Evolutionary conservation across 306 rosid genomes (phyloP), one percentile per base, ranked within the genome.

Genomic region (Glycine latifolia): DNA sequence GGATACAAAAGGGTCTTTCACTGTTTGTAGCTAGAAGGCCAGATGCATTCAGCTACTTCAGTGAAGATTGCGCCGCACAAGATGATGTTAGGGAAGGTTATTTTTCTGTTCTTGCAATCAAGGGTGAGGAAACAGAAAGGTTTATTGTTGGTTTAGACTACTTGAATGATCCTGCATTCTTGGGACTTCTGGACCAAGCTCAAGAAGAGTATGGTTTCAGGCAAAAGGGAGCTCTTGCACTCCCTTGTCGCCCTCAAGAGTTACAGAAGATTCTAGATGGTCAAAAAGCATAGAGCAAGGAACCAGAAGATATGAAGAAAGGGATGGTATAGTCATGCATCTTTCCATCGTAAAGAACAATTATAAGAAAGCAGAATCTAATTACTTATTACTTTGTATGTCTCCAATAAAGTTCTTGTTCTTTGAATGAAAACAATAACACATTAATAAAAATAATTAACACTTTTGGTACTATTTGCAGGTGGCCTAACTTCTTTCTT

Each of bases 211-310:
- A 16, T 13, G 82, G 82, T 15, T 87, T 86, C 67, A 78, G 79
- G 35, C 94, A 92, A 12, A 59, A 85, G 63, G 97, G 97, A 55
- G 88, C 89, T 55, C 89, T 90, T 26, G 80, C 77, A 2, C 82
- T 92, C 71, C 94, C 94, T 11, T 92, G 92, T 67, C 53, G 37
- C 10, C 94, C 92, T 54, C 85, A 71, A n/a, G 91, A 90, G 35
- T 71, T 92, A 46, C 90, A 77, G 74, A 87, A 83, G 49, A 90
- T 92, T 82, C 78, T 91, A 11, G 83, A 85, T 16, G 67, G 47
- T 44, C 33, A 58, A 17, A 87, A 53, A 81, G 79, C 60, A 8
- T 59, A 84, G 75, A 81, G 78, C 33, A 44, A 69, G 13, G 65
- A 59, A 20, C 5, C 41, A 20, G 10, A 20, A 37, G 41, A 37